phyloP scores from a whole-genome alignment of 2,329 filamentous ascomycete species.

The Lojkania enalia region DNA sequence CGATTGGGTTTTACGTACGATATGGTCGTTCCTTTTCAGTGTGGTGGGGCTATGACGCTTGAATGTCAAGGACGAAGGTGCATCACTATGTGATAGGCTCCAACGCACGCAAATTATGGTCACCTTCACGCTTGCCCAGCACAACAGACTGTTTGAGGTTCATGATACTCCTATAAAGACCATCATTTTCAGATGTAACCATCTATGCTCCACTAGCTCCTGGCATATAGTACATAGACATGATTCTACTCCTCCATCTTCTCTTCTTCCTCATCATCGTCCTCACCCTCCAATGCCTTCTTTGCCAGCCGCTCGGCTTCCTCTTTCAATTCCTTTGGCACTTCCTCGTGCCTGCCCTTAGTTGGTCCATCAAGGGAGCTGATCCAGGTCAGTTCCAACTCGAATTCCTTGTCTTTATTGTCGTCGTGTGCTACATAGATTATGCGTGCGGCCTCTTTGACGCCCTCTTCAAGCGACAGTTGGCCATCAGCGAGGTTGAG shows the following conservation, averaged over 20 bases:
- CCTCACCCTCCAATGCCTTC: slow-evolving; percentile 84
- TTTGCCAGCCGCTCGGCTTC: slow-evolving; percentile 93
- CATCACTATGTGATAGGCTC: too few relatives aligned
- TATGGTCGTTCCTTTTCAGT: too few relatives aligned
- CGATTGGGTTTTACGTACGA: too few relatives aligned
- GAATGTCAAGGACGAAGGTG: too few relatives aligned
- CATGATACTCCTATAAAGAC: slow-evolving; percentile 14
- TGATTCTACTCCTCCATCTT: slow-evolving; percentile 82
- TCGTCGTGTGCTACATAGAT: slow-evolving; percentile 98
- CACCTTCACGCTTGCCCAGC: too few relatives aligned
- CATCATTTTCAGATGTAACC: slow-evolving; percentile 32
- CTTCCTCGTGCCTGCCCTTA: slow-evolving; percentile 89
- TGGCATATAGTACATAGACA: slow-evolving; percentile 20
- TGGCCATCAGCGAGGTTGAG: slow-evolving; percentile 79
- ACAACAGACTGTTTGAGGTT: too few relatives aligned
- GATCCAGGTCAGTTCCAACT: slow-evolving; percentile 99
- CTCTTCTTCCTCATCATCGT: slow-evolving; percentile 79
- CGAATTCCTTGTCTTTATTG: slow-evolving; percentile 99
- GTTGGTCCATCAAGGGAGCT: slow-evolving; percentile 82
- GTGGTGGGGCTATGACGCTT: too few relatives aligned
- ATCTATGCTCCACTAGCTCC: slow-evolving; percentile 29
- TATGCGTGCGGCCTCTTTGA: slow-evolving; percentile 95
- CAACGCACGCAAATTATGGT: too few relatives aligned
- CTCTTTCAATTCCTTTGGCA: slow-evolving; percentile 85
- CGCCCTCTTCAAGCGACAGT: slow-evolving; percentile 79